Evolutionary conservation across 2,329 filamentous ascomycete species (phyloP).

Genomic region (Phialophora macrospora): DNA sequence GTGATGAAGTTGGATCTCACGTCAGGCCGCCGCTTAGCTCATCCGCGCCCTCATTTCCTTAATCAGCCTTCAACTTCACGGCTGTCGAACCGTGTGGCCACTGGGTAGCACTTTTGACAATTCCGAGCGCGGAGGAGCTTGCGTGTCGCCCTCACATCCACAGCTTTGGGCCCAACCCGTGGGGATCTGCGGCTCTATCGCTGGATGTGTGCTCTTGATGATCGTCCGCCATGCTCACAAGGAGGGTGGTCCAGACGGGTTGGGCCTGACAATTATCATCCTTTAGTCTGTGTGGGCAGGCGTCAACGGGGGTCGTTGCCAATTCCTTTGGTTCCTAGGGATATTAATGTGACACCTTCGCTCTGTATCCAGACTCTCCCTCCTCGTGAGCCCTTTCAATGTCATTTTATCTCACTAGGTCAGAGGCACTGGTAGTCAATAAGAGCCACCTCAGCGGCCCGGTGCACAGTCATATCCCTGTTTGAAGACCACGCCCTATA

Average conservation of each 20-base stretch:
- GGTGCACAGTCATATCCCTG: neutral
- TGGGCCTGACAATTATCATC: slow-evolving; percentile 9
- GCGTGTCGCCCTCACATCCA: neutral
- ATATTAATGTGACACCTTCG: slow-evolving; percentile 16
- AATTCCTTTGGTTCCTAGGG: neutral
- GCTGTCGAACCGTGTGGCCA: neutral
- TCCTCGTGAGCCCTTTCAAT: slow-evolving; percentile 1
- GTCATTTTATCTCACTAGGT: neutral
- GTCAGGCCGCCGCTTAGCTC: slow-evolving; percentile 17
- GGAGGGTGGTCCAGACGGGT: slow-evolving; percentile 1
- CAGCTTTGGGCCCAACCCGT: neutral
- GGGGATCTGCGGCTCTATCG: slow-evolving; percentile 10
- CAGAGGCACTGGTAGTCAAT: neutral
- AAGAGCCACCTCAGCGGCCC: neutral
- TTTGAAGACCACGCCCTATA: neutral
- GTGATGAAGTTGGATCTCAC: slow-evolving; percentile 15
- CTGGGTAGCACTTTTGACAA: neutral
- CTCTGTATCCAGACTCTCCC: neutral
- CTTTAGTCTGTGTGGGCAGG: slow-evolving; percentile 9
- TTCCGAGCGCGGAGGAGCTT: neutral
- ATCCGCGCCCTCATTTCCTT: slow-evolving; percentile 9
- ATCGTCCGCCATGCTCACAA: slow-evolving; percentile 11
- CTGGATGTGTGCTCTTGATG: slow-evolving; percentile 11
- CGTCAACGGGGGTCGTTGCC: neutral
- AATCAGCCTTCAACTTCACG: slow-evolving; percentile 9